These are phyloP conservation scores for Lentinula detonsa DNA, from an alignment of 768 basidiomycete species.

Conservation along the genomic window DNA sequence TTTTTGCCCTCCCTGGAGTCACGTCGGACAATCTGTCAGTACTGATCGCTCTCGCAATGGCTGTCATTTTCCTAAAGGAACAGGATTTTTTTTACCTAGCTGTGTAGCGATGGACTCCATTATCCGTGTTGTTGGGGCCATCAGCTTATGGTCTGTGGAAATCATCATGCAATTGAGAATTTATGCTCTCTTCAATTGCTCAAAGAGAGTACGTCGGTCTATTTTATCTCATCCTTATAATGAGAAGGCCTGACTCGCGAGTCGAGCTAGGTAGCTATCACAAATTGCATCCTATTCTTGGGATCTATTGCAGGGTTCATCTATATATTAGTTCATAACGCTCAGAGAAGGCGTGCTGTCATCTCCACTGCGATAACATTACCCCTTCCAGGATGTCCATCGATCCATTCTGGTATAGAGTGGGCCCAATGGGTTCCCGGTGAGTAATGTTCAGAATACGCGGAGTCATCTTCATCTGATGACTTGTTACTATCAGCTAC, in stretches of 20 bases:
- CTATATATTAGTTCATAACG: constrained; percentile 33
- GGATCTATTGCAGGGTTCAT: constrained; percentile 35
- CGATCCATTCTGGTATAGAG: constrained; percentile 33
- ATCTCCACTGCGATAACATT: constrained; percentile 31
- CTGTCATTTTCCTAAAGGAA: not conserved
- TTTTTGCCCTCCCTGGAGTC: constrained; percentile 32
- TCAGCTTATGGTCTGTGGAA: constrained; percentile 42
- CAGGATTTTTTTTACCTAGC: constrained; percentile 18
- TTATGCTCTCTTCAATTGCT: constrained; percentile 35
- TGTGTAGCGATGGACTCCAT: constrained; percentile 39
- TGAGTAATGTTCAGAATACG: constrained; percentile 9
- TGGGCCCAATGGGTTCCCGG: constrained; percentile 42
- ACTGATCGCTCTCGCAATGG: not conserved
- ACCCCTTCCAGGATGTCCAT: constrained; percentile 35
- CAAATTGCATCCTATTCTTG: constrained; percentile 33
- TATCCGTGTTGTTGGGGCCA: constrained; percentile 34
- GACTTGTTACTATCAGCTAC: constrained; percentile 21
- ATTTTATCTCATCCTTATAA: not conserved
- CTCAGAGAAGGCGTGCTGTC: constrained; percentile 24
- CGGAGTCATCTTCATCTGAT: not conserved
- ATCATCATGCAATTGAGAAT: constrained; percentile 43
- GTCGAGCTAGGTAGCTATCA: constrained; percentile 25
- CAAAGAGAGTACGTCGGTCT: constrained; percentile 24
- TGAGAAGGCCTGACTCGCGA: not conserved
- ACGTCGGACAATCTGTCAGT: constrained; percentile 29